phyloP scores from a whole-genome alignment of 495 filamentous ascomycete genomes.

The Aspergillus taichungensis region DNA sequence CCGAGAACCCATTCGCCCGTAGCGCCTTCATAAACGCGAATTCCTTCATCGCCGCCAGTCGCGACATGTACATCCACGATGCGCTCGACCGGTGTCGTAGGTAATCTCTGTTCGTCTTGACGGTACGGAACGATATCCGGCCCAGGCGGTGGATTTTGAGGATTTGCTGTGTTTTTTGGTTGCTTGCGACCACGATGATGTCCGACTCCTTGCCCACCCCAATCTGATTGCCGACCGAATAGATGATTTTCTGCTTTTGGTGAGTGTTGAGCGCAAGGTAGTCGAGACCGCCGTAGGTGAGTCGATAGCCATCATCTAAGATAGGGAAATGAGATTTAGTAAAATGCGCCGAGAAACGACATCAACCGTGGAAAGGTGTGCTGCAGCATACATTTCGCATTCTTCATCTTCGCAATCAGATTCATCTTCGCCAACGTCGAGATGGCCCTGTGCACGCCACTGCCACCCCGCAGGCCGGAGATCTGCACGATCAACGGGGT shows the following conservation, averaged over 20 bases:
- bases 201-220: constrained; percentile 97
- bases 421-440: constrained; percentile 86
- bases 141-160: constrained; percentile 93
- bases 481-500: constrained; percentile 80
- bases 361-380: not conserved
- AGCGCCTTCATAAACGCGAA: constrained; percentile 88
- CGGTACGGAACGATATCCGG: constrained; percentile 91
- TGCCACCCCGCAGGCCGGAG: constrained; percentile 70
- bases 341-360: not conserved
- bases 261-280: constrained; percentile 90
- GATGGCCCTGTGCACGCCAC: constrained; percentile 79
- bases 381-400: constrained; percentile 63
- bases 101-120: constrained; percentile 95
- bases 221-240: constrained; percentile 89
- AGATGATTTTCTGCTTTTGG: constrained; percentile 65
- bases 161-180: constrained; percentile 53
- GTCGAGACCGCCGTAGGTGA: constrained; percentile 94
- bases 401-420: constrained; percentile 85
- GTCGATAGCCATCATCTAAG: constrained; percentile 86
- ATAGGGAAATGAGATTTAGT: not conserved
- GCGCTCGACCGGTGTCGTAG: constrained; percentile 67
- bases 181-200: constrained; percentile 81
- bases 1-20: constrained; percentile 70
- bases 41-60: constrained; percentile 86
- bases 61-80: constrained; percentile 96